These are phyloP conservation scores for Clitopilus passeckerianus DNA, from an alignment of 768 basidiomycete genomes.

Conservation along the genomic window DNA sequence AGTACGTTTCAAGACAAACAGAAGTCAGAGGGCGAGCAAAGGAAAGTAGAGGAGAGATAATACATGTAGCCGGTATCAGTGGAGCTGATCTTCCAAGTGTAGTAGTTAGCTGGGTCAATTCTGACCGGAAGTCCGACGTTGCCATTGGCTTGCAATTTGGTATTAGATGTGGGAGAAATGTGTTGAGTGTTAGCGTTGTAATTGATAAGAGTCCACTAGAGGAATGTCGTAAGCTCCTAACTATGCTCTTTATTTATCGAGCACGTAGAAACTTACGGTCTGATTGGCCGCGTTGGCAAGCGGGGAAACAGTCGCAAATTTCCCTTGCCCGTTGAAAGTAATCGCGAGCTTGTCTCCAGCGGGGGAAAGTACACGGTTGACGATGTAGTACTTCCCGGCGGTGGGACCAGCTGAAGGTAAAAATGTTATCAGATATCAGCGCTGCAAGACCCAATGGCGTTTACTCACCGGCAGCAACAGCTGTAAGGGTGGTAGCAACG, in stretches of 20 bases:
- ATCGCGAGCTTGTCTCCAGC: constrained; percentile 6
- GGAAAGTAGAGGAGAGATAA: background rate
- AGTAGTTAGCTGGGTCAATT: constrained; percentile 5
- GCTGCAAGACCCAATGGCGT: background rate
- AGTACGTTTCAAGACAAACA: no score
- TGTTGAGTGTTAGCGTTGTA: constrained; percentile 1
- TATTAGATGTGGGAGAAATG: constrained; percentile 2
- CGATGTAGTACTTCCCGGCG: constrained; percentile 9
- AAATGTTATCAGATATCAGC: background rate
- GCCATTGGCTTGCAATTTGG: constrained; percentile 6
- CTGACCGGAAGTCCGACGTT: constrained; percentile 5
- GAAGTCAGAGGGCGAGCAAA: background rate
- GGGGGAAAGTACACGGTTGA: constrained; percentile 9
- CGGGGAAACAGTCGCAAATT: constrained; percentile 3
- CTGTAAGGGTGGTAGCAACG: background rate
- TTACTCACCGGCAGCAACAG: background rate
- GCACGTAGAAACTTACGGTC: constrained; percentile 3
- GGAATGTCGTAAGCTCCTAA: background rate
- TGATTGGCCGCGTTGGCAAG: background rate
- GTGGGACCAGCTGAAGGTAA: background rate
- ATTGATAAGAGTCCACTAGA: constrained; percentile 2
- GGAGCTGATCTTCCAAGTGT: constrained; percentile 8
- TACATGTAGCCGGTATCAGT: background rate
- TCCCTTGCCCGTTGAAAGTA: constrained; percentile 9
- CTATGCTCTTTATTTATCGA: background rate